A percentile compares a stretch with the other conserved stretches of the same genome.
Conservation (phyloP, 208 protist genomes). For the Leptomonas seymouri region DNA sequence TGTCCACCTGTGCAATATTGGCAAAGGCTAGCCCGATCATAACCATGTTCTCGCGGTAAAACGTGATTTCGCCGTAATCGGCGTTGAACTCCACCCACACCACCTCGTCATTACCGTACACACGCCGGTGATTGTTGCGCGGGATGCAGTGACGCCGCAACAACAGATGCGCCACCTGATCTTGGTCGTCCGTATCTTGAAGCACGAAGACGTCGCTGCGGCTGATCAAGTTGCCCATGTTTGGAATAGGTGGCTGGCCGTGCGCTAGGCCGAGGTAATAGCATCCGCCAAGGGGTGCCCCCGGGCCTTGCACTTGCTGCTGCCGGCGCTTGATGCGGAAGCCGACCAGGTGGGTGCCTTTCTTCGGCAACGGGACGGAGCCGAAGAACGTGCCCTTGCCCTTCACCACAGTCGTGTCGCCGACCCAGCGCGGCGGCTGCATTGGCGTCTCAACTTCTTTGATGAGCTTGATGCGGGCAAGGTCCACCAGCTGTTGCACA, state of each 20-base stretch:
- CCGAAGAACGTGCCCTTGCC: slow-evolving; percentile 86
- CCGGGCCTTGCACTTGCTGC: slow-evolving; percentile 60
- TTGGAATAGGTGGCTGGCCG: slow-evolving; percentile 66
- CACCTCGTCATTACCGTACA: slow-evolving; percentile 85
- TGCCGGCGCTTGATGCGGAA: slow-evolving; percentile 79
- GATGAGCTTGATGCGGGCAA: slow-evolving; percentile 54
- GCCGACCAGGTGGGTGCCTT: slow-evolving; percentile 75
- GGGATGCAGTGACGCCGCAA: slow-evolving; percentile 74
- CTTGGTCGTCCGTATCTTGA: slow-evolving; percentile 88
- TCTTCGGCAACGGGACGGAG: slow-evolving; percentile 55
- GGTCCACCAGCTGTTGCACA: slow-evolving; percentile 63
- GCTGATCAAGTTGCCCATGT: slow-evolving; percentile 74
- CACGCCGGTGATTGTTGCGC: slow-evolving; percentile 68
- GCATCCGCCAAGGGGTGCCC: slow-evolving; percentile 82
- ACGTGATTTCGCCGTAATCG: slow-evolving; percentile 82
- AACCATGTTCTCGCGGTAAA: slow-evolving; percentile 86
- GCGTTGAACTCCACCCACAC: slow-evolving; percentile 92
- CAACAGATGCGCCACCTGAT: slow-evolving; percentile 82
- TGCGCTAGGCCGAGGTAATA: slow-evolving; percentile 88
- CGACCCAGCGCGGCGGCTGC: slow-evolving; percentile 61
- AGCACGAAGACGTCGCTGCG: slow-evolving; percentile 84
- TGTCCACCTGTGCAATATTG: slow-evolving; percentile 68
- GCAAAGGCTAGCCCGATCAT: slow-evolving; percentile 88
- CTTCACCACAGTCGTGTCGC: slow-evolving; percentile 50
- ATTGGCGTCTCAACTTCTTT: slow-evolving; percentile 33